Percentiles rank a stretch among this genome's conserved stretches.
These are phyloP conservation scores for Paraphaeosphaeria sporulosa DNA, from an alignment of 2,329 filamentous ascomycete genomes.

Conservation along the genomic window DNA sequence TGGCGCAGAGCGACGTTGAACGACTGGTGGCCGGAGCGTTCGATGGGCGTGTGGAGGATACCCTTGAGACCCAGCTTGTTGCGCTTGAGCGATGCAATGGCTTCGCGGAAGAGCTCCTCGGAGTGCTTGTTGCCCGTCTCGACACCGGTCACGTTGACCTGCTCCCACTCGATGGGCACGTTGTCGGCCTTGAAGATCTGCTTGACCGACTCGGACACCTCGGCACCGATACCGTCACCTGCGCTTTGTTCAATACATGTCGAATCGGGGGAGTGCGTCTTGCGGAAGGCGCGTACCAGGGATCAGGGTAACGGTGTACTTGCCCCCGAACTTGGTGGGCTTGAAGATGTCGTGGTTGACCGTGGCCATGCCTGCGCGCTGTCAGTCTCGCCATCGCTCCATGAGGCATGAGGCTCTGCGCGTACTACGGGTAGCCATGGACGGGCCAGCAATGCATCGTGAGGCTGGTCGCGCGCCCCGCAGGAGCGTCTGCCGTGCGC, in stretches of 20 bases:
- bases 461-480: conserved; percentile 60
- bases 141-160: conserved; percentile 93
- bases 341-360: conserved; percentile 97
- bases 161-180: conserved; percentile 98
- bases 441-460: conserved; percentile 57
- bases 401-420: conserved; percentile 8
- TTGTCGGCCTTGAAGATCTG: conserved; percentile 99
- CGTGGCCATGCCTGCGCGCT: conserved; percentile 59
- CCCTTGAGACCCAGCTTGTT: conserved; percentile 99
- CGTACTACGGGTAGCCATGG: conserved; percentile 64
- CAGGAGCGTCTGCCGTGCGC: conserved; percentile 60
- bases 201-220: conserved; percentile 98
- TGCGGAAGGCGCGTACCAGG: conserved; percentile 68
- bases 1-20: conserved; percentile 99
- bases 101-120: conserved; percentile 94
- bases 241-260: conserved; percentile 31
- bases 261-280: conserved; percentile 22
- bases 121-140: conserved; percentile 85
- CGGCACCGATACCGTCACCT: conserved; percentile 95
- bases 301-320: conserved; percentile 98
- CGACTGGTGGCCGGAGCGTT: conserved; percentile 95
- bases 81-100: conserved; percentile 91
- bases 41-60: conserved; percentile 96
- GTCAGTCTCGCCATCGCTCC: conserved; percentile 23
- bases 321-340: conserved; percentile 97